Evolutionary conservation across 1,139 yeast species (phyloP).

Genomic region (Blastobotrys niveus): DNA sequence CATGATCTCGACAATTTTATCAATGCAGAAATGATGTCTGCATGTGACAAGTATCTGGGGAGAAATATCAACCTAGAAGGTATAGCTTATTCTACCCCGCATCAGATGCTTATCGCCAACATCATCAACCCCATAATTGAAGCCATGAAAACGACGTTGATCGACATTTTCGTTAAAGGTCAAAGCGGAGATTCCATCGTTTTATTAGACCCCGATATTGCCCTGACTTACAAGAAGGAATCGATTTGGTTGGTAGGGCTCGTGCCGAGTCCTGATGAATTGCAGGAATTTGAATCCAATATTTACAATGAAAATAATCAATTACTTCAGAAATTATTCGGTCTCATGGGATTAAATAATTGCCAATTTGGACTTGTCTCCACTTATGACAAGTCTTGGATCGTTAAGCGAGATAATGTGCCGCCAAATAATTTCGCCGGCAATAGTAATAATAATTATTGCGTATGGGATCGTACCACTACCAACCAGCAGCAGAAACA

Average conservation of each 20-base stretch:
- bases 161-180: background rate
- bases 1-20: background rate
- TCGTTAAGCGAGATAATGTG: background rate
- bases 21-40: background rate
- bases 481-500: too few species aligned
- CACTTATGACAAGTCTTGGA: conserved; percentile 3
- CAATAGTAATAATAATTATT: too few species aligned
- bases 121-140: conserved; percentile 2
- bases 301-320: background rate
- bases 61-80: background rate
- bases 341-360: conserved; percentile 6
- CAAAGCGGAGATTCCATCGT: conserved; percentile 1
- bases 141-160: background rate
- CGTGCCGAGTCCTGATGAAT: background rate
- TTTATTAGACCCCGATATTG: conserved; percentile 6
- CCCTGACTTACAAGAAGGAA: conserved; percentile 1
- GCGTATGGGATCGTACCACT: too few species aligned
- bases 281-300: background rate
- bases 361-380: conserved; percentile 2
- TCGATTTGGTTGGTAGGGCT: background rate
- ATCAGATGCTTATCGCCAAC: conserved; percentile 1
- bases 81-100: background rate
- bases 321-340: background rate
- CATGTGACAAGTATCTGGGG: background rate
- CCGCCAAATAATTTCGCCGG: too few species aligned